Evolutionary conservation across 495 filamentous ascomycete genomes (phyloP).

Genomic region (Xylaria acuta): DNA sequence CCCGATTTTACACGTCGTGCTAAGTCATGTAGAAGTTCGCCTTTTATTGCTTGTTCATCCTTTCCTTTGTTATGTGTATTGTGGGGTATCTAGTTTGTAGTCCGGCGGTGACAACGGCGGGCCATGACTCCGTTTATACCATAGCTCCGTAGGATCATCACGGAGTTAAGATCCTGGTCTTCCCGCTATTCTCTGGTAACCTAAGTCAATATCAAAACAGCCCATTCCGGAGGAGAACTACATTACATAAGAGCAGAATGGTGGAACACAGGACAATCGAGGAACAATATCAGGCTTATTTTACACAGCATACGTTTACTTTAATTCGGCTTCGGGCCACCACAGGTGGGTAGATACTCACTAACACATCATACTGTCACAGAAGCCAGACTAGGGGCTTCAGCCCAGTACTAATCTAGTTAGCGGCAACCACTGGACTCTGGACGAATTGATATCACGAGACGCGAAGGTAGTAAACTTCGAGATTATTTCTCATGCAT

Average conservation of each 20-base stretch:
- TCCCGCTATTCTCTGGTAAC: not conserved
- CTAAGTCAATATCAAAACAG: not conserved
- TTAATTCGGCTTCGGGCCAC: not conserved
- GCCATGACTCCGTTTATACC: not conserved
- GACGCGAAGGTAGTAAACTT: not conserved
- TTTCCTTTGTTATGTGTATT: not conserved
- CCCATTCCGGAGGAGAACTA: not conserved
- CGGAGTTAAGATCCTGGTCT: conserved; percentile 10
- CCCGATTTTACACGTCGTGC: not conserved
- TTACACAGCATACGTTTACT: not conserved
- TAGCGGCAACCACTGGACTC: not conserved
- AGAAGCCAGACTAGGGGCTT: not conserved
- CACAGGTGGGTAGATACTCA: not conserved
- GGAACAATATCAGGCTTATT: not conserved
- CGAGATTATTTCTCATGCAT: not conserved
- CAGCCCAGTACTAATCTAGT: not conserved
- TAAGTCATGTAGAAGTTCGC: not conserved
- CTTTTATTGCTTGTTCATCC: not conserved
- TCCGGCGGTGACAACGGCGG: not conserved
- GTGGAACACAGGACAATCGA: not conserved
- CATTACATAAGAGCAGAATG: not conserved
- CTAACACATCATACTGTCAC: not conserved
- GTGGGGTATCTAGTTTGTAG: not conserved
- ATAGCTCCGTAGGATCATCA: not conserved
- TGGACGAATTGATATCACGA: not conserved